Base-by-base conservation (phyloP, 495 filamentous ascomycete genomes). In the Filosporella fistucella region DNA sequence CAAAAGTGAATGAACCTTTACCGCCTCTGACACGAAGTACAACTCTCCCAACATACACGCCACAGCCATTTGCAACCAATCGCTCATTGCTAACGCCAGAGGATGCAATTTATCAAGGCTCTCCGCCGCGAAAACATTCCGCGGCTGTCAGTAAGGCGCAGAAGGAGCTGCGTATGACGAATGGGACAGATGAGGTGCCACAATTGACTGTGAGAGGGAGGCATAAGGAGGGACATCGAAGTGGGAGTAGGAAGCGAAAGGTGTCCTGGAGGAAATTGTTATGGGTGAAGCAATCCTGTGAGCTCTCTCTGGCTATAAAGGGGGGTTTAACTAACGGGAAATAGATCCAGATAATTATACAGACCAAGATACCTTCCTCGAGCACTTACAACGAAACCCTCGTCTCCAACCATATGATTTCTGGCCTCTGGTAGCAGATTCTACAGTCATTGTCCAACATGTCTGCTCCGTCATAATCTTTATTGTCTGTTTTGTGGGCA, bases 321-420 rank as follows among this genome's bases (percentile, higher is more conserved):
- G 14, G 26, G n/a, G 39, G 5, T 4, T 16, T 20, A 26, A 43
- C 42, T 54, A 36, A 51, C 45, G 13, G 39, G 21, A 16, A 18
- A 29, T 52, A 95, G 89, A 95, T 64, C 91, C 94, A 16, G 93
- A 98, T 67, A 98, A 98, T 63, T 97, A 96, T 66, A 97, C 94
- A 39, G 93, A 98, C 63, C 88, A 90, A 62, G 84, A 86, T 36
- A 95, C 90, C 18, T 98, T 98, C 57, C 85, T 98, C 47, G 91
- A 94, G 58, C 88, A 96, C 53, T 78, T 98, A 9, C 94, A 98
- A 63, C 84, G 91, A 18, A 98, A 98, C 63, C 93, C 91, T 11
- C 83, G 90, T 14, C 81, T 97, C 32, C 84, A 90, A 34, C 91
- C 93, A 0, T 98, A 98, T 61, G 89, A 97, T 61, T 98, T 98